Percentiles rank a stretch among this genome's conserved stretches.
Conservation (phyloP, 768 basidiomycete genomes). For the Crepidotus variabilis region DNA sequence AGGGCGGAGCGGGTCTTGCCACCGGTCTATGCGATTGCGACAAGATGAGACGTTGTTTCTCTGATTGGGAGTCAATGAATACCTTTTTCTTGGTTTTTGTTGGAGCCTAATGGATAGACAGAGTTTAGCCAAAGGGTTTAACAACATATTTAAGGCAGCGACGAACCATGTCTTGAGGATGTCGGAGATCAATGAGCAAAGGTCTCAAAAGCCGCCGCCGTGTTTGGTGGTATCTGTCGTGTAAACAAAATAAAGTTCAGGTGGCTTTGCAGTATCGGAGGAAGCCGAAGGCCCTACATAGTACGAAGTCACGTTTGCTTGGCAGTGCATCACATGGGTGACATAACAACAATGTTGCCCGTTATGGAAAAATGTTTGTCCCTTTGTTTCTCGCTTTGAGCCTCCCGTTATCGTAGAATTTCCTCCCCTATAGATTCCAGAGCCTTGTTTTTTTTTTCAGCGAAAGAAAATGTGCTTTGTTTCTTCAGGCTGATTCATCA, state of each 20-base stretch:
- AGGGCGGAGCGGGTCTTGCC: constrained; percentile 95
- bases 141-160: constrained; percentile 7
- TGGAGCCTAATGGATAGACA: constrained; percentile 36
- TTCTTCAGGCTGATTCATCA: too few species aligned
- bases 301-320: background rate
- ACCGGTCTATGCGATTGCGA: constrained; percentile 40
- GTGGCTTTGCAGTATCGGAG: constrained; percentile 40
- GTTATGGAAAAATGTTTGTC: constrained; percentile 20
- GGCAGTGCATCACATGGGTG: background rate
- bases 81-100: constrained; percentile 58
- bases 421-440: background rate
- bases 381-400: constrained; percentile 27
- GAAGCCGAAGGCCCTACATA: constrained; percentile 1
- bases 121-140: constrained; percentile 3
- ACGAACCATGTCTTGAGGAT: constrained; percentile 70
- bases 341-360: constrained; percentile 10
- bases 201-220: constrained; percentile 22
- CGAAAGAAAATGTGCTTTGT: too few species aligned
- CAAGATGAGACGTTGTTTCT: constrained; percentile 1
- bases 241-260: constrained; percentile 49
- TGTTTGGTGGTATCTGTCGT: constrained; percentile 39
- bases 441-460: background rate
- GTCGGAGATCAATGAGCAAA: constrained; percentile 53
- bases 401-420: constrained; percentile 22
- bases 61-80: constrained; percentile 8